A percentile compares a stretch with the other conserved stretches of the same genome.
Conservation (phyloP, 345 rosid genomes). For the Jatropha curcas region DNA sequence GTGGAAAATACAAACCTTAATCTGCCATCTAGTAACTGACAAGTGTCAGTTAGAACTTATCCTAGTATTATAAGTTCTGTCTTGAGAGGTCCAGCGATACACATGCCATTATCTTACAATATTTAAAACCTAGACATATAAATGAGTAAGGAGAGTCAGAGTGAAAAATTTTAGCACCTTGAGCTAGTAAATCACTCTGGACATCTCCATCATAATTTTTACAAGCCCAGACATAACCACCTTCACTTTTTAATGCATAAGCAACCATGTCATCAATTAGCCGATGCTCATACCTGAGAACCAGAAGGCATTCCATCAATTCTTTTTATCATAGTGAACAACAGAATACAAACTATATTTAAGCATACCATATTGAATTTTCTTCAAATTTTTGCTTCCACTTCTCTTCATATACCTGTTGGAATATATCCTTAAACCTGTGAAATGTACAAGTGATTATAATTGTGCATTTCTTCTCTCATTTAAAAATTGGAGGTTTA, state of each 20-base stretch:
- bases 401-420: constrained; percentile 84
- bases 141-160: neutral
- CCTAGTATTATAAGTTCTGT: neutral
- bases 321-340: constrained; percentile 4
- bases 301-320: constrained; percentile 5
- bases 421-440: constrained; percentile 98
- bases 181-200: constrained; percentile 97
- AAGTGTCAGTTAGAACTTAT: constrained; percentile 3
- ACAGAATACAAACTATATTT: constrained; percentile 2
- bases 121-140: neutral
- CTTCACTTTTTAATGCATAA: constrained; percentile 90
- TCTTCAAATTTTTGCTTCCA: constrained; percentile 95
- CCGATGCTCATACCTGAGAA: constrained; percentile 96
- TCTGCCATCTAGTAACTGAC: neutral
- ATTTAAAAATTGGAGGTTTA: neutral
- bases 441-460: constrained; percentile 19
- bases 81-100: neutral
- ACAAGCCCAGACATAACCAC: constrained; percentile 99
- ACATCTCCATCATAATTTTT: constrained; percentile 99
- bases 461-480: constrained; percentile 3
- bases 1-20: neutral
- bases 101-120: neutral
- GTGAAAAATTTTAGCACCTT: constrained; percentile 47
- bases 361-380: constrained; percentile 77
- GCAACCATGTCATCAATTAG: constrained; percentile 99